A percentile compares a stretch with the other conserved stretches of the same genome.
Conservation (phyloP, 1,139 yeast species). For the Sugiyamaella xylanicola region DNA sequence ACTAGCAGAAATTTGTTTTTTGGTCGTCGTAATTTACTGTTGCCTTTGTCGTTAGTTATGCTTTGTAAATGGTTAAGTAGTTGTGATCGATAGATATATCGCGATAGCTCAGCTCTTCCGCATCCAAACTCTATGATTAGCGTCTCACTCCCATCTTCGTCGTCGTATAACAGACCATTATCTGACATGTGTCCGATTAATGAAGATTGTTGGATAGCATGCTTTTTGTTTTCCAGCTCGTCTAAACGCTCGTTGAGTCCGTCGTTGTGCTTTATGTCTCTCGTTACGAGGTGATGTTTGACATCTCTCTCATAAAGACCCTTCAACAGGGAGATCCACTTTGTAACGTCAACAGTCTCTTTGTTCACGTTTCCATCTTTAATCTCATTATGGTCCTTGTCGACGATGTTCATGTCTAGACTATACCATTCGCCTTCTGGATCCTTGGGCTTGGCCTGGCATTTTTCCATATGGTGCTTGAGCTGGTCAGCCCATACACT, state of each 20-base stretch:
- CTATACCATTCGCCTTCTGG: conserved; percentile 50
- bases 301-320: conserved; percentile 30
- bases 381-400: conserved; percentile 17
- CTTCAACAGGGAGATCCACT: conserved; percentile 44
- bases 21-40: conserved; percentile 5
- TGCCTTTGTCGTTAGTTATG: background rate
- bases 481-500: conserved; percentile 66
- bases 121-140: conserved; percentile 82
- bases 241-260: conserved; percentile 47
- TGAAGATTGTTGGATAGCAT: conserved; percentile 80
- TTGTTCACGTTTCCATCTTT: background rate
- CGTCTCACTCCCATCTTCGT: conserved; percentile 33
- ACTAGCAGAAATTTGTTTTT: conserved; percentile 57
- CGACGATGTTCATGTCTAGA: conserved; percentile 45
- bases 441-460: conserved; percentile 50
- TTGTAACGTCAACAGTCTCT: conserved; percentile 29
- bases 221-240: conserved; percentile 64
- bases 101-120: conserved; percentile 81
- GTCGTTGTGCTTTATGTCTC: conserved; percentile 30
- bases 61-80: conserved; percentile 25
- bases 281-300: conserved; percentile 24
- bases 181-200: conserved; percentile 67
- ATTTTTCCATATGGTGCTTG: conserved; percentile 59
- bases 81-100: conserved; percentile 62
- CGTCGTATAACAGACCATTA: conserved; percentile 43